Percentiles rank a stretch among this genome's conserved stretches.
These are phyloP conservation scores for Fusarium algeriense DNA, from an alignment of 2,329 filamentous ascomycete genomes.

Conservation along the genomic window DNA sequence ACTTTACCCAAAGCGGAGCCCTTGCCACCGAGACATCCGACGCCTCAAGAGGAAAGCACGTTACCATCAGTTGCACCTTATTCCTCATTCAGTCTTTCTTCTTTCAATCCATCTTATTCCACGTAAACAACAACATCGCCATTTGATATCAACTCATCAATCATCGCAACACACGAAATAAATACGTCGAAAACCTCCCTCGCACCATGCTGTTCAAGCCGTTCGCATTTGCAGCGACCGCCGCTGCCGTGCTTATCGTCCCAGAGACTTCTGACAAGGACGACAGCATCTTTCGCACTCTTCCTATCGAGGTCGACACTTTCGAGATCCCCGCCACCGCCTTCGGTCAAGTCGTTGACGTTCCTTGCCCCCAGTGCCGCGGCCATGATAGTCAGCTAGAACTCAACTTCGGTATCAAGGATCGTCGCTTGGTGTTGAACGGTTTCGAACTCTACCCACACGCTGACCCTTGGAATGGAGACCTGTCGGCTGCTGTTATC, in stretches of 20 bases:
- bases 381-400: constrained; percentile 61
- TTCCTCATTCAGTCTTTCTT: background rate
- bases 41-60: constrained; percentile 26
- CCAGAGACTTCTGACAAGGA: constrained; percentile 61
- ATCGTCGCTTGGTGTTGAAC: constrained; percentile 66
- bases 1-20: constrained; percentile 32
- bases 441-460: constrained; percentile 70
- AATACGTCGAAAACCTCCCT: background rate
- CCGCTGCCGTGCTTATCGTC: constrained; percentile 66
- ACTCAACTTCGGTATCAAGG: constrained; percentile 67
- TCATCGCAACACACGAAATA: background rate
- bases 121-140: constrained; percentile 3
- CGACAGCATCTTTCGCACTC: constrained; percentile 57
- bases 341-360: constrained; percentile 56
- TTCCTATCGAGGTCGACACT: constrained; percentile 53
- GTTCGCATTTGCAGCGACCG: constrained; percentile 51
- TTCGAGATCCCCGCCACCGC: constrained; percentile 54
- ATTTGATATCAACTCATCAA: background rate
- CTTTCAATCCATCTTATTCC: constrained; percentile 5
- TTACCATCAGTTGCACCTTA: constrained; percentile 14
- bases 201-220: constrained; percentile 51
- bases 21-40: constrained; percentile 42
- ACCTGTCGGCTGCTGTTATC: constrained; percentile 61
- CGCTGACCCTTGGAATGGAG: constrained; percentile 59
- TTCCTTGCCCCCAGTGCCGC: constrained; percentile 68